A percentile compares a stretch with the other conserved stretches of the same genome.
Evolutionary conservation across 108 stramenopile genomes (phyloP).

Genomic region (Epipyxis sp.): DNA sequence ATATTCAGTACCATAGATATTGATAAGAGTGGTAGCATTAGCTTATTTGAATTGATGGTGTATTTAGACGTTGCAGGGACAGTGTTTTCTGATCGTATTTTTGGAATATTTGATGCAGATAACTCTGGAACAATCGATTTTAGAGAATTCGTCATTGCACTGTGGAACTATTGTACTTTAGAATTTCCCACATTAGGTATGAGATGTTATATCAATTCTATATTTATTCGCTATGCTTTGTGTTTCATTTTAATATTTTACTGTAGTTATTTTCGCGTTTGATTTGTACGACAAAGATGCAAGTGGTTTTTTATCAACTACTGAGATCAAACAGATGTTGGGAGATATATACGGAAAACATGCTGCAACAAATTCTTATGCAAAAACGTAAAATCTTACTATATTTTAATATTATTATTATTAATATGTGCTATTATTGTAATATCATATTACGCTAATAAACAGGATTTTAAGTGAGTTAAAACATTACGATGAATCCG

Average conservation of each 20-base stretch:
- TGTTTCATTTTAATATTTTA: no score
- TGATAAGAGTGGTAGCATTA: neutral
- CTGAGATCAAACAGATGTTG: conserved; percentile 51
- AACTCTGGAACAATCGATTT: conserved; percentile 51
- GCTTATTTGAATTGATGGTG: neutral
- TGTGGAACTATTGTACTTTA: conserved; percentile 61
- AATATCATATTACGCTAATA: conserved; percentile 2
- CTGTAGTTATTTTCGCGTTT: conserved; percentile 60
- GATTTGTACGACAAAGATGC: conserved; percentile 57
- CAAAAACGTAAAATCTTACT: conserved; percentile 11
- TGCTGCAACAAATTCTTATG: conserved; percentile 38
- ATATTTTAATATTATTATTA: neutral
- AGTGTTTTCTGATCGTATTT: conserved; percentile 35
- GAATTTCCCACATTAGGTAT: conserved; percentile 46
- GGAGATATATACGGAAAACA: conserved; percentile 55
- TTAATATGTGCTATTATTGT: neutral
- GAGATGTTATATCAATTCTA: no score
- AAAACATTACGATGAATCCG: neutral
- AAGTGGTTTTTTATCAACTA: conserved; percentile 46
- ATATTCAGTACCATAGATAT: neutral
- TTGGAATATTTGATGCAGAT: conserved; percentile 46
- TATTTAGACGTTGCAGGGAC: neutral
- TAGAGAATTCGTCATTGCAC: conserved; percentile 54
- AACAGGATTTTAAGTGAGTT: conserved; percentile 37
- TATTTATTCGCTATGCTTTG: no score